Conservation (phyloP, 352 stramenopile species). For the Phytopythium oedochilum region DNA sequence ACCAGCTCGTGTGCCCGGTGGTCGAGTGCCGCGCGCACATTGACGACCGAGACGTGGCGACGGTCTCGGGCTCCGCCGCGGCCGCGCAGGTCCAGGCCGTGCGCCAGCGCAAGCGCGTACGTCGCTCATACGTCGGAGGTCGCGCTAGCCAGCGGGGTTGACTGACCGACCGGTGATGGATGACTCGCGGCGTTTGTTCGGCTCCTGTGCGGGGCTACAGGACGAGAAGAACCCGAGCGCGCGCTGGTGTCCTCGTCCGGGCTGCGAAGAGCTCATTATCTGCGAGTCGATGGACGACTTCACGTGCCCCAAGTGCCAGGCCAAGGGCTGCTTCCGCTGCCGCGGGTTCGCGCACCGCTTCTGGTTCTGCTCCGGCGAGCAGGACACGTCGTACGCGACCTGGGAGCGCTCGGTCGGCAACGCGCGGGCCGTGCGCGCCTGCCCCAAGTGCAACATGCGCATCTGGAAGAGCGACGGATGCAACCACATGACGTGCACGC, state of each 20-base stretch:
- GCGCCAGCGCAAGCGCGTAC: conserved; percentile 51
- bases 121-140: too few relatives aligned
- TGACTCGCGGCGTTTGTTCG: too few relatives aligned
- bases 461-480: conserved; percentile 78
- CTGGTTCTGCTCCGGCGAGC: conserved; percentile 40
- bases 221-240: conserved; percentile 74
- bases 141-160: too few relatives aligned
- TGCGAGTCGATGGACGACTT: conserved; percentile 45
- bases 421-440: conserved; percentile 41
- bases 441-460: conserved; percentile 55
- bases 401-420: conserved; percentile 63
- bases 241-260: conserved; percentile 53
- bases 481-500: conserved; percentile 75
- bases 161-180: too few relatives aligned
- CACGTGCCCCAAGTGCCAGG: conserved; percentile 51
- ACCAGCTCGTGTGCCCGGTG: conserved; percentile 63
- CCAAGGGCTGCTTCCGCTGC: conserved; percentile 58
- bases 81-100: conserved; percentile 23
- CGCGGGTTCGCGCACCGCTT: conserved; percentile 48
- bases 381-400: conserved; percentile 47
- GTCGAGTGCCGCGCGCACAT: conserved; percentile 42
- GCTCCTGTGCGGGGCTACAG: too few relatives aligned
- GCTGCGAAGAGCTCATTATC: conserved; percentile 63
- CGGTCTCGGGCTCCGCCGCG: conserved; percentile 21
- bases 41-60: conserved; percentile 25